Evolutionary conservation across 2,329 filamentous ascomycete genomes (phyloP).

Genomic region (Hirsutella thompsonii): DNA sequence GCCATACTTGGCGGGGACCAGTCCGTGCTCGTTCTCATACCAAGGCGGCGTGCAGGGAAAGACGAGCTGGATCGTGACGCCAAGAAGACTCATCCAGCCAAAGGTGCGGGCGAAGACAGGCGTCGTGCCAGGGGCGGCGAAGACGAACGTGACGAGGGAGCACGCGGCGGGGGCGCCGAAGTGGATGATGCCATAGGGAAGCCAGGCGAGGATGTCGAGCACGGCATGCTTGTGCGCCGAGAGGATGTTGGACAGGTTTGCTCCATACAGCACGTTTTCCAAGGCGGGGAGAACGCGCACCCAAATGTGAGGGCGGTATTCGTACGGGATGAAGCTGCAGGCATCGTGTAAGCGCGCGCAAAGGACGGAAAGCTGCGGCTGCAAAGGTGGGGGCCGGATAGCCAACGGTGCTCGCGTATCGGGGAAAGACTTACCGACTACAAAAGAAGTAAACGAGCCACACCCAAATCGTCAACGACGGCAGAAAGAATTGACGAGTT

Average conservation of each 20-base stretch:
- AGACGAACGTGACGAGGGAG: conserved; percentile 72
- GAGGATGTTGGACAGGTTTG: conserved; percentile 90
- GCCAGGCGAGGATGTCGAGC: conserved; percentile 80
- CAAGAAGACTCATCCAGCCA: conserved; percentile 82
- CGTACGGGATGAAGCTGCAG: conserved; percentile 70
- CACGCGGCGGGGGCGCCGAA: conserved; percentile 76
- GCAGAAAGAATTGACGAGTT: conserved; percentile 83
- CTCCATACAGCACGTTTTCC: conserved; percentile 92
- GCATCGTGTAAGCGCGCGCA: neutral
- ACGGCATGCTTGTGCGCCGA: conserved; percentile 76
- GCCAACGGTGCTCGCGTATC: neutral
- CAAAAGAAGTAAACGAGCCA: conserved; percentile 90
- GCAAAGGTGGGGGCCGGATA: neutral
- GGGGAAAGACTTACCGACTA: conserved; percentile 60
- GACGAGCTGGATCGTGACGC: conserved; percentile 75
- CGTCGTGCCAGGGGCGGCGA: conserved; percentile 72
- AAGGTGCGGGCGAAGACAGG: conserved; percentile 79
- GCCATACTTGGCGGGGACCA: conserved; percentile 84
- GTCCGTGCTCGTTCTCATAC: conserved; percentile 89
- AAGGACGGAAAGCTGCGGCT: neutral
- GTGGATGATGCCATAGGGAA: conserved; percentile 86
- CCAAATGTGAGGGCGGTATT: conserved; percentile 88
- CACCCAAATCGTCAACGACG: conserved; percentile 70
- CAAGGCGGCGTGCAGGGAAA: conserved; percentile 93
- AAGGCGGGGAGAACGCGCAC: conserved; percentile 87